Conservation (phyloP, 23 red algal genomes). For the Chondrus crispus region DNA sequence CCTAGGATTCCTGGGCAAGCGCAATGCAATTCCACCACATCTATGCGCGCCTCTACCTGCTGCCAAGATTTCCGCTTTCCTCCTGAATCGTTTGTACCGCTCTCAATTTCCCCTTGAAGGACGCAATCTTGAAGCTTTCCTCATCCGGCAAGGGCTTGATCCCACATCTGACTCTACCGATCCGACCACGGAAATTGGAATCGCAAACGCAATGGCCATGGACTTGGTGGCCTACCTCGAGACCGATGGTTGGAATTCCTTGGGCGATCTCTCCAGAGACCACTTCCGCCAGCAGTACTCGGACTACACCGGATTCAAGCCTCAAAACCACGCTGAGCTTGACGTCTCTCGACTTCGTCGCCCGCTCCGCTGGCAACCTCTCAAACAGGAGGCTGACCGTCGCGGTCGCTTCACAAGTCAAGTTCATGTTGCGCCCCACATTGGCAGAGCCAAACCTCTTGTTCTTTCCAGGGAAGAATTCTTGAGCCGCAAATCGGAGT, state of each 20-base stretch:
- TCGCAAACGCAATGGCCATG: background rate
- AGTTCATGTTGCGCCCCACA: conserved; percentile 17
- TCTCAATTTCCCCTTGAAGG: conserved; percentile 26
- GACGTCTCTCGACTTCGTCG: background rate
- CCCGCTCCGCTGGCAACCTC: conserved; percentile 24
- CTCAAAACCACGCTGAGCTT: background rate
- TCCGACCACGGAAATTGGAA: background rate
- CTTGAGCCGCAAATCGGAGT: background rate
- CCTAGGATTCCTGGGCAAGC: conserved; percentile 26
- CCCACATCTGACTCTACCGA: background rate
- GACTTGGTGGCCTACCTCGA: background rate
- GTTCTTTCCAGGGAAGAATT: conserved; percentile 15
- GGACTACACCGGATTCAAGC: background rate
- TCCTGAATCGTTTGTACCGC: background rate
- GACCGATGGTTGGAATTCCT: conserved; percentile 41
- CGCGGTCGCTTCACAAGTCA: conserved; percentile 6
- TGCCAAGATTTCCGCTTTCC: background rate
- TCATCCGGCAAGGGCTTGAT: background rate
- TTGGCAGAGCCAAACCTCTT: conserved; percentile 6
- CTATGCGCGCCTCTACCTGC: background rate
- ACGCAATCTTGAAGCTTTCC: background rate
- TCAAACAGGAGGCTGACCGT: conserved; percentile 23
- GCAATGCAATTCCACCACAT: background rate
- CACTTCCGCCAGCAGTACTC: conserved; percentile 21
- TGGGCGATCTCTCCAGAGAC: background rate